Evolutionary conservation across 345 rosid species (phyloP), one percentile per base, ranked within the genome.

Genomic region (Boechera stricta): DNA sequence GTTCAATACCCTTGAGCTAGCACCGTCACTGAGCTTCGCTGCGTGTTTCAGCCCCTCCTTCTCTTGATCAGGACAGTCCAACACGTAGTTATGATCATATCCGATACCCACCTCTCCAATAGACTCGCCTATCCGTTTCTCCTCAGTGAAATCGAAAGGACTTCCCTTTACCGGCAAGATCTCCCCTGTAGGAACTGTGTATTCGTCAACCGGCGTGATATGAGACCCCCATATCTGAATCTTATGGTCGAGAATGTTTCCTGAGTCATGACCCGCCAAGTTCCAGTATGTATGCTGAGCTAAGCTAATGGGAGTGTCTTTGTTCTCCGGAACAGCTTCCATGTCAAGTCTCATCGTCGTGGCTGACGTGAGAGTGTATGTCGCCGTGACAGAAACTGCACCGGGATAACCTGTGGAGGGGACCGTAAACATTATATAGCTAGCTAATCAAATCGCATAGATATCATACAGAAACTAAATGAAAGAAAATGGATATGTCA

Each of bases 201-300:
- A 76, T 67, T 92, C 72, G 13, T 94, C 99, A 36, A 95, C 91
- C 0, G 99, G 96, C 0, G 98, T 92, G 57, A 95, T 65, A 12
- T 95, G 90, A n/a, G 87, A 82, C 35, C 86, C 99, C 89, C 85
- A 85, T 68, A 95, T 89, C 81, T 88, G 96, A 76, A 87, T 86
- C 12, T 83, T 64, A 45, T 95, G 97, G 79, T 87, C 84, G 1
- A 92, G 94, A 70, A 90, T 80, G 79, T 68, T 81, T 53, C 97
- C 97, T 0, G 93, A 87, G 85, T 85, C 67, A 71, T 94, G 98
- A 29, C 98, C 98, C 0, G 89, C 86, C 51, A 94, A 76, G 88
- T 92, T 92, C 98, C 98, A 94, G 81, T 95, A 95, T n/a, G 97
- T 92, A 77, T 92, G 99, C 67, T 95, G 99, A 54, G 98, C 99